phyloP scores from a whole-genome alignment of 2,329 filamentous ascomycete genomes.

The Bipolaris oryzae region DNA sequence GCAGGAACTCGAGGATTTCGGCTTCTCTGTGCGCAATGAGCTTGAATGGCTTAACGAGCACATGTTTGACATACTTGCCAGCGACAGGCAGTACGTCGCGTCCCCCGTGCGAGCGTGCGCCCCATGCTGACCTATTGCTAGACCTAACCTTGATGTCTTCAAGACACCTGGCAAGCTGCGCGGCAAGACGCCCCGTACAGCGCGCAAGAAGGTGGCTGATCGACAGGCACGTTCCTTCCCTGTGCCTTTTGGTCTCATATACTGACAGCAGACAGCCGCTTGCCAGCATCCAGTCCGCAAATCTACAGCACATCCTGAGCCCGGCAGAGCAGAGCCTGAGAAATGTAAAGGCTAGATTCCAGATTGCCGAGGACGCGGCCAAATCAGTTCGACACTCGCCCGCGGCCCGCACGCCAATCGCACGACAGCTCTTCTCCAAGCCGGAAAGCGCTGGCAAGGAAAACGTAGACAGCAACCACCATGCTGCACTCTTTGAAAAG shows the following conservation, averaged over 20 bases:
- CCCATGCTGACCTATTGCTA: slow-evolving; percentile 51
- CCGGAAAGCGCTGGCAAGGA: slow-evolving; percentile 38
- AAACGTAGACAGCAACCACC: slow-evolving; percentile 29
- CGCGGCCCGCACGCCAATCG: slow-evolving; percentile 32
- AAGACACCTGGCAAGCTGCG: slow-evolving; percentile 87
- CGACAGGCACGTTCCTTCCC: slow-evolving; percentile 68
- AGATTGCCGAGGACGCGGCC: slow-evolving; percentile 63
- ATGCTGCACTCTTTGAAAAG: slow-evolving; percentile 48
- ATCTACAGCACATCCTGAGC: slow-evolving; percentile 54
- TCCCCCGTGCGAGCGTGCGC: slow-evolving; percentile 9
- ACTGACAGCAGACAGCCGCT: slow-evolving; percentile 51
- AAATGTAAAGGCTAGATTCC: slow-evolving; percentile 63
- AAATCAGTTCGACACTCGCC: slow-evolving; percentile 38
- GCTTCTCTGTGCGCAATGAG: slow-evolving; percentile 90
- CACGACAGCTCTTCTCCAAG: slow-evolving; percentile 38
- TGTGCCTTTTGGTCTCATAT: slow-evolving; percentile 44
- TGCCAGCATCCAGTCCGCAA: slow-evolving; percentile 56
- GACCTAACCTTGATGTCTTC: slow-evolving; percentile 92
- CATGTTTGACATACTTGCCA: slow-evolving; percentile 91
- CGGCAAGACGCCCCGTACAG: slow-evolving; percentile 78
- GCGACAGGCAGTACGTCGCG: slow-evolving; percentile 77
- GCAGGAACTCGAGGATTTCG: slow-evolving; percentile 89
- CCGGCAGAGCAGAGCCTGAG: slow-evolving; percentile 60
- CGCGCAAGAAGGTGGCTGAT: slow-evolving; percentile 64
- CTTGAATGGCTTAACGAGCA: slow-evolving; percentile 99